Base-by-base conservation (phyloP, 2,329 filamentous ascomycete species). In the Aspergillus floridensis region DNA sequence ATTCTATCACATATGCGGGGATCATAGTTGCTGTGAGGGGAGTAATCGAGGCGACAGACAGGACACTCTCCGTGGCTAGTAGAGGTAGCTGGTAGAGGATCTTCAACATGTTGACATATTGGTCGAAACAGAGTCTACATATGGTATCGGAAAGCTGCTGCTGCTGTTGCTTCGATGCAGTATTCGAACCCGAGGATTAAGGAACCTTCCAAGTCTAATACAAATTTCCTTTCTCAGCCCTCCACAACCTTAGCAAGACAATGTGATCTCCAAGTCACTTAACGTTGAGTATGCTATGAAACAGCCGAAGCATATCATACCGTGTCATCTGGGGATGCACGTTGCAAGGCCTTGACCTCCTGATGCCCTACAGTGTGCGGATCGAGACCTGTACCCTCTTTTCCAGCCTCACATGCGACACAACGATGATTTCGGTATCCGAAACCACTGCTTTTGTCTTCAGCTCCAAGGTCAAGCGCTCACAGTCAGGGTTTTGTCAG, bases 1-100 rank as follows among this genome's bases (percentile, higher is more conserved):
- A 81, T 52, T 79, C 75, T 12, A 79, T 62, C 21, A 79, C 77
- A 70, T 76, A 82, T 38, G 70, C 68, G 3, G 79, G 79, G 11
- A 84, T 72, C 12, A 58, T 56, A 21, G 65, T 58, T 12, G 61
- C 57, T 38, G 56, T 47, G 19, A 65, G 49, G 11, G 60, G 50
- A 32, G 26, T 54, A 5, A 38, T 19, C 16, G 38, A 44, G 16
- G 38, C 38, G 14, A 7, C 14, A 3, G 38, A 44, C 7, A n/a
- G 6, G 38, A 3, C 16, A 19, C 38, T 44, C 16, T 44, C 16
- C 6, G 38, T 19, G 38, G 38, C 38, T 4, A 44, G 38, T 6
- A 19, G 14, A 7, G 6, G 5, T 19, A 44, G 16, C 6, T 6
- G 38, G 16, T 44, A 44, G 14, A 31, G 11, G 2, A 48, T 14